Conservation (phyloP, 169 alveolate species). For the Perkinsus olseni region DNA sequence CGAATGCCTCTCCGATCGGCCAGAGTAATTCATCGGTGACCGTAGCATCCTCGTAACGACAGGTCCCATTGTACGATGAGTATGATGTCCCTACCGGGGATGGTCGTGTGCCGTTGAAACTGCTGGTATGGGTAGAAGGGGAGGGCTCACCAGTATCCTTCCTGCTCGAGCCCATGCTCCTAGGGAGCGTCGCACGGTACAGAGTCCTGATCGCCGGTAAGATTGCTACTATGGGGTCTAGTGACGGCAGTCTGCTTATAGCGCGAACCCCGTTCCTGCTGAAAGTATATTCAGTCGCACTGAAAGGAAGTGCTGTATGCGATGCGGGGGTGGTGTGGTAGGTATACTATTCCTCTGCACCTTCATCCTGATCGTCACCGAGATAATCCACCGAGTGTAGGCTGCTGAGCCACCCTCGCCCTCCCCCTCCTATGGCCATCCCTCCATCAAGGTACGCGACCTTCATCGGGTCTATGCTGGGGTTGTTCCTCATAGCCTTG, state of each 20-base stretch:
- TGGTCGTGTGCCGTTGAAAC: not conserved
- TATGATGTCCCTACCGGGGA: not conserved
- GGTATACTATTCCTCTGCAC: not conserved
- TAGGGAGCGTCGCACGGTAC: not conserved
- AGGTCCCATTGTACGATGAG: not conserved
- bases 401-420: not conserved
- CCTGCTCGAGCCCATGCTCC: not conserved
- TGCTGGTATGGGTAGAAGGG: not conserved
- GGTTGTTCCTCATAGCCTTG: not conserved
- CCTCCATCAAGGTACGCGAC: not conserved
- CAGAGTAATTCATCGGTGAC: too few relatives aligned
- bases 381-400: conserved; percentile 6
- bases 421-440: not conserved
- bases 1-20: too few relatives aligned
- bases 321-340: not conserved
- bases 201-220: not conserved
- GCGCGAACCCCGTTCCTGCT: too few relatives aligned
- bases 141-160: not conserved
- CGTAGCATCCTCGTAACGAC: too few relatives aligned
- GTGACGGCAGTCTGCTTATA: too few relatives aligned
- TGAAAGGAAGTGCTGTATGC: not conserved
- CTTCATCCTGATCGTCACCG: not conserved
- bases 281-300: not conserved
- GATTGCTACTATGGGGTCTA: too few relatives aligned
- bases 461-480: not conserved